phyloP scores from a whole-genome alignment of 192 early-diverging fungal genomes.

The Paraglomus brasilianum region DNA sequence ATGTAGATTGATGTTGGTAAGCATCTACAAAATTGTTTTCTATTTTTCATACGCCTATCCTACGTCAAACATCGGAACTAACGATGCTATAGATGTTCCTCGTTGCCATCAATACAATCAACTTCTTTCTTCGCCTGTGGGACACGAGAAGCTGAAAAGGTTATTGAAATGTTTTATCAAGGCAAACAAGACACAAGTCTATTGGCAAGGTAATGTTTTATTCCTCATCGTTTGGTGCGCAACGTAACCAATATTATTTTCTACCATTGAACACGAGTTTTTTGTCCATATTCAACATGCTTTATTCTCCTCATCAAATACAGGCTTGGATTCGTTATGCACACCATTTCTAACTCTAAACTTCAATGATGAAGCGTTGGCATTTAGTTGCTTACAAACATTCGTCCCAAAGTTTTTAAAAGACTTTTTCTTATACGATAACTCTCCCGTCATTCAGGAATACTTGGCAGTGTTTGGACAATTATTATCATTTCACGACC shows the following conservation, averaged over 20 bases:
- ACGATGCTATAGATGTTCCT: conserved; percentile 52
- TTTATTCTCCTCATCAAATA: not conserved
- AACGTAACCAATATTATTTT: not conserved
- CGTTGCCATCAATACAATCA: conserved; percentile 70
- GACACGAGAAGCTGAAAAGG: conserved; percentile 60
- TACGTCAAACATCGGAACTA: not conserved
- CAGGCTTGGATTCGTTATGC: conserved; percentile 71
- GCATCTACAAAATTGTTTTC: not conserved
- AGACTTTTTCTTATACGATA: conserved; percentile 74
- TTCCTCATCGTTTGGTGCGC: not conserved
- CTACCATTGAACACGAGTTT: not conserved
- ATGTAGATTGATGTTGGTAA: conserved; percentile 32
- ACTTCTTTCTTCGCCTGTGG: conserved; percentile 57
- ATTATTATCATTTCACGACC: conserved; percentile 70
- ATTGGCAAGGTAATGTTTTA: conserved; percentile 70
- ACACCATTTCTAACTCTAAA: conserved; percentile 75
- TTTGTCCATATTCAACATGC: not conserved
- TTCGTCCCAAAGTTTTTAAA: conserved; percentile 67
- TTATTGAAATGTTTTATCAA: conserved; percentile 61
- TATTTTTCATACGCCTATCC: not conserved
- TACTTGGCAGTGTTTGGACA: conserved; percentile 66
- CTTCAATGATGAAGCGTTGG: conserved; percentile 72
- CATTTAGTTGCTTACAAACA: conserved; percentile 62
- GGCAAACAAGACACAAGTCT: conserved; percentile 60
- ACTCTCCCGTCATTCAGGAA: conserved; percentile 66